Conservation (phyloP, 352 stramenopile genomes). For the Phytophthora rubi region DNA sequence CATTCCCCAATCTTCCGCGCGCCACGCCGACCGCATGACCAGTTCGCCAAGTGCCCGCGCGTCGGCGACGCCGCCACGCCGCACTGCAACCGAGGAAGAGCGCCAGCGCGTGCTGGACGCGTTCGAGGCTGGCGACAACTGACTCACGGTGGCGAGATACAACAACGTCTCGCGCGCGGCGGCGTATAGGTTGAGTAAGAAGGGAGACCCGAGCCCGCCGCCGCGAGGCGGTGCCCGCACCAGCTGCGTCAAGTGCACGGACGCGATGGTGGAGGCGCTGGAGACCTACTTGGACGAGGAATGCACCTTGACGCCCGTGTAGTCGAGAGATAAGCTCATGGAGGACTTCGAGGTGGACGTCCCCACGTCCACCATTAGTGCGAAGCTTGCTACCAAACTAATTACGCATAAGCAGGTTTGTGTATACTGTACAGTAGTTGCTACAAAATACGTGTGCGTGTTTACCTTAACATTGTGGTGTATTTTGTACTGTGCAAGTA, state of each 20-base stretch:
- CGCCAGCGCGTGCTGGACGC: constrained; percentile 5
- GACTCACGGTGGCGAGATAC: constrained; percentile 7
- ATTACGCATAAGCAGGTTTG: too few species aligned
- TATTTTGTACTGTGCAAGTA: background rate
- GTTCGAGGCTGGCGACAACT: constrained; percentile 4
- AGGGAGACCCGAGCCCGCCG: background rate
- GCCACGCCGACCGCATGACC: background rate
- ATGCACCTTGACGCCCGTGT: constrained; percentile 7
- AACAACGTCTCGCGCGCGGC: constrained; percentile 10
- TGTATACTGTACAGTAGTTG: too few species aligned
- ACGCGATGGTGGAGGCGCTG: constrained; percentile 10
- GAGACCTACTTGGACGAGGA: constrained; percentile 7
- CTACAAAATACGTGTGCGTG: too few species aligned
- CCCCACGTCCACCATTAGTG: too few species aligned
- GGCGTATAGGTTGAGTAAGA: constrained; percentile 8
- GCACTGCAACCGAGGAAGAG: constrained; percentile 7
- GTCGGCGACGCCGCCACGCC: background rate
- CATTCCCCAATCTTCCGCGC: background rate
- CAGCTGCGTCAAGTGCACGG: constrained; percentile 10
- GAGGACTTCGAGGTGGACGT: too few species aligned
- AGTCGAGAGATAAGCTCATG: background rate
- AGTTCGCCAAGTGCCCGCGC: background rate
- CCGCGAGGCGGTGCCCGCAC: background rate
- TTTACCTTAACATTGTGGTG: too few species aligned
- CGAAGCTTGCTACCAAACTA: too few species aligned